phyloP scores from a whole-genome alignment of 306 rosid species.

The Astragalus membranaceus region DNA sequence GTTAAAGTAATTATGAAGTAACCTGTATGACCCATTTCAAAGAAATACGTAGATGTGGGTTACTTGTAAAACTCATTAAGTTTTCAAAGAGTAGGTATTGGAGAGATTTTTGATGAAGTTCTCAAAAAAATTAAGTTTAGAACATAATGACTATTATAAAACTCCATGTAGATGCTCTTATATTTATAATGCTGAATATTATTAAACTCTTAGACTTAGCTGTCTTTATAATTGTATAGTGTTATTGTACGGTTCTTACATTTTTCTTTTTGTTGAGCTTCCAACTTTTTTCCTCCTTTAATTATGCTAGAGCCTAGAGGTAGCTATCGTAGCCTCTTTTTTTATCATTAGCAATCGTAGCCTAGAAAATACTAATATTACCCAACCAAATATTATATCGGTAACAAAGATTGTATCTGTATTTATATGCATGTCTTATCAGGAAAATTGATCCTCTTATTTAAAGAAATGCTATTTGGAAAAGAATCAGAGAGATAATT shows the following conservation, averaged over 20 bases:
- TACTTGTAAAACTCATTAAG: too few species aligned
- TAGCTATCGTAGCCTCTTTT: background rate
- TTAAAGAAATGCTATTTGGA: background rate
- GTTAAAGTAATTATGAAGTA: too few species aligned
- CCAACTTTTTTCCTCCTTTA: background rate
- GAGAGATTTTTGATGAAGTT: too few species aligned
- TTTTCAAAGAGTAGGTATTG: too few species aligned
- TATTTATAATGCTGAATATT: background rate
- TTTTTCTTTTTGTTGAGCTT: background rate
- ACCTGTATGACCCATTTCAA: too few species aligned
- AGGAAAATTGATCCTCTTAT: background rate
- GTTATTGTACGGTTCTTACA: background rate
- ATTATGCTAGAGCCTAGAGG: background rate
- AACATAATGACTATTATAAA: too few species aligned
- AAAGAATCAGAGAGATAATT: background rate
- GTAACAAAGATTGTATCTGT: background rate
- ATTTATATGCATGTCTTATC: background rate
- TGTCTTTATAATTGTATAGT: slow-evolving; percentile 9
- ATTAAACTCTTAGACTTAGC: background rate
- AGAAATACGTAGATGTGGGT: too few species aligned
- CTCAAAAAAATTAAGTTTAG: too few species aligned
- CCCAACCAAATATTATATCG: slow-evolving; percentile 6
- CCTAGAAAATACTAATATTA: background rate
- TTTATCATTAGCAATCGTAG: background rate
- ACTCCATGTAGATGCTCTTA: too few species aligned